Conservation (phyloP, 495 filamentous ascomycete genomes). For the Xylaria curta region DNA sequence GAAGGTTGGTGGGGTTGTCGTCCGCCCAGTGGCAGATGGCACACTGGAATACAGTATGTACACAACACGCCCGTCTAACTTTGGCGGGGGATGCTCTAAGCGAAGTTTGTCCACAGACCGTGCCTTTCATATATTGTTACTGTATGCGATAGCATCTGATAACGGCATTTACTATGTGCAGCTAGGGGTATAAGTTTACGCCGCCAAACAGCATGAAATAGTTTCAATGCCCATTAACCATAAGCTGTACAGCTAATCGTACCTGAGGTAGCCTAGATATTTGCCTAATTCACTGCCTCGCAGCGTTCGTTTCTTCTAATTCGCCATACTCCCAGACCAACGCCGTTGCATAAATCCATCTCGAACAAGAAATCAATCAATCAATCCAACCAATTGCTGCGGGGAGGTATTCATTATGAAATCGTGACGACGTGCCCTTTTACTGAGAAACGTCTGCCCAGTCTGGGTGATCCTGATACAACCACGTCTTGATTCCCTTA, state of each 20-base stretch:
- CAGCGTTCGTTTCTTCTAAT: neutral
- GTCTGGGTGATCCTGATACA: slow-evolving; percentile 54
- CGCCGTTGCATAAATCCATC: neutral
- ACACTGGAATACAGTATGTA: neutral
- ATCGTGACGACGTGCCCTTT: neutral
- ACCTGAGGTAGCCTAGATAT: neutral
- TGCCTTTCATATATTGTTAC: neutral
- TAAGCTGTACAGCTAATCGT: neutral
- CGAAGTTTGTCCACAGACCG: neutral
- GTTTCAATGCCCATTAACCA: neutral
- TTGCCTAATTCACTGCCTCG: neutral
- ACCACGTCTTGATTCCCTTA: slow-evolving; percentile 58
- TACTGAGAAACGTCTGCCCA: slow-evolving; percentile 44
- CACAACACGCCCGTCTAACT: neutral
- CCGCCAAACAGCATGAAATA: neutral
- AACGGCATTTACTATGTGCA: neutral
- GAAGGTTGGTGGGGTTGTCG: slow-evolving; percentile 37
- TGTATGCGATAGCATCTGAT: neutral
- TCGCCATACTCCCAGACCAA: neutral
- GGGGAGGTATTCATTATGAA: slow-evolving; percentile 7
- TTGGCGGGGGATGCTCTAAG: neutral
- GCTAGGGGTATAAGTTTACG: neutral
- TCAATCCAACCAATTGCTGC: neutral
- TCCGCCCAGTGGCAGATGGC: slow-evolving; percentile 23
- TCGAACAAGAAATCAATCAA: neutral